Evolutionary conservation across 176 grass and related monocot species (phyloP), one percentile per base, ranked within the genome.

Genomic region (Saccharum spontaneum): DNA sequence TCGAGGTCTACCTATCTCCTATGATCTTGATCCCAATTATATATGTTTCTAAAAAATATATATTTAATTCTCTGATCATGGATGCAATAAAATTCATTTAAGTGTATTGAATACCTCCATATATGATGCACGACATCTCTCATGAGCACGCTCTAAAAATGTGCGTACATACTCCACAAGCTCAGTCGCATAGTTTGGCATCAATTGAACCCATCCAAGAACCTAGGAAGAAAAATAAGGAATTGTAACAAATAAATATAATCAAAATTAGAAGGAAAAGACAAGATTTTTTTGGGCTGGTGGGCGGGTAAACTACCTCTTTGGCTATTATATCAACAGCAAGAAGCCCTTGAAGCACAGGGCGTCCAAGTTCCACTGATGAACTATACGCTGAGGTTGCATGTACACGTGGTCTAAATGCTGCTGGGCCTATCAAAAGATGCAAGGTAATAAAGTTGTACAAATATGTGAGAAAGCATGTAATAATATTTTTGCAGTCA

Each of bases 101-200:
- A 38, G 46, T 86, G 20, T 44, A 69, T 77, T 82, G 8, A 22
- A 76, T 87, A 98, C 97, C 97, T 98, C 97, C 90, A 90, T 95
- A 87, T 98, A 98, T 74, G 93, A 95, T 68, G 97, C 89, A 61
- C 97, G 89, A 7, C 97, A 98, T 92, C 97, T 94, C 74, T 98
- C 97, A 76, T 95, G 86, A 36, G 97, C 89, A 84, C 96, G 96
- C 79, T 98, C 97, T 78, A 98, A 88, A 91, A 98, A 95, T 55
- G 93, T 98, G 72, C 71, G 91, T 39, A 98, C 93, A 82, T 94
- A 98, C 75, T 98, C 93, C 83, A 98, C 93, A 79, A 98, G 88
- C 85, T 95, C 97, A 89, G 83, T 87, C 31, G 93, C 93, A 89
- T 98, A 98, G 87, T 94, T 95, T 23, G 97, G 97, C 91, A 95